Evolutionary conservation across 495 filamentous ascomycete species (phyloP).

Genomic region (Daldinia caldariorum): DNA sequence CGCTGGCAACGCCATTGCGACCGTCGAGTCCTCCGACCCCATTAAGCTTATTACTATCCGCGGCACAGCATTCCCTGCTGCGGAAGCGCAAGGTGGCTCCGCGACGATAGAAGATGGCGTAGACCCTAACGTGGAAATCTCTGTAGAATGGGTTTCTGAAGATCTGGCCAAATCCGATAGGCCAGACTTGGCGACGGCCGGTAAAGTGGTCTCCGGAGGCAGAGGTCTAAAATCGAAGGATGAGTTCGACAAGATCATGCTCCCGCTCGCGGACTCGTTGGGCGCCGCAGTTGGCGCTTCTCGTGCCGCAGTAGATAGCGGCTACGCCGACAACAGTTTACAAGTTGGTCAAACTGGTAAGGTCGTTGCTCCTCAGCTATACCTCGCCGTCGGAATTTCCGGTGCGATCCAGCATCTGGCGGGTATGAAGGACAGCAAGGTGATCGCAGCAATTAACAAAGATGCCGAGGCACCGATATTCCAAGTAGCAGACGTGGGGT

Average conservation of each 20-base stretch:
- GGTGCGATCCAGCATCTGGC: constrained; percentile 98
- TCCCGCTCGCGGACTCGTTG: constrained; percentile 88
- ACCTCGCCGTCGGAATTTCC: constrained; percentile 93
- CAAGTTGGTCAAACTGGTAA: constrained; percentile 99
- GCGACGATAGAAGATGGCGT: constrained; percentile 71
- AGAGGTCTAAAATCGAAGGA: constrained; percentile 96
- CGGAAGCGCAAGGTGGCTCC: constrained; percentile 62
- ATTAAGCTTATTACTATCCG: constrained; percentile 93
- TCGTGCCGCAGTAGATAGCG: constrained; percentile 93
- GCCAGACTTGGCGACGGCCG: constrained; percentile 91
- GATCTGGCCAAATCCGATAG: constrained; percentile 91
- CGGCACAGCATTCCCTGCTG: constrained; percentile 84
- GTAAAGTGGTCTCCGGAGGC: constrained; percentile 90
- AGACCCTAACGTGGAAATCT: constrained; percentile 74
- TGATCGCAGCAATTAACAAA: constrained; percentile 99
- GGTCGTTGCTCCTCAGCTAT: constrained; percentile 95
- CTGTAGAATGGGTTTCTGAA: constrained; percentile 92
- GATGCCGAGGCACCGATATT: constrained; percentile 97
- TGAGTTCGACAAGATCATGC: constrained; percentile 92
- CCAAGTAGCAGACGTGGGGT: constrained; percentile 94
- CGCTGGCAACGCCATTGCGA: constrained; percentile 95
- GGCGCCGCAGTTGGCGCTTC: constrained; percentile 95
- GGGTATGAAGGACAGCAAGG: constrained; percentile 99
- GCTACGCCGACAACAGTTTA: constrained; percentile 98
- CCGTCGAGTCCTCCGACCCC: constrained; percentile 87